Evolutionary conservation across 1,284 basidiomycete genomes (phyloP), one percentile per base, ranked within the genome.

Genomic region (Xerocomus nothofagi): DNA sequence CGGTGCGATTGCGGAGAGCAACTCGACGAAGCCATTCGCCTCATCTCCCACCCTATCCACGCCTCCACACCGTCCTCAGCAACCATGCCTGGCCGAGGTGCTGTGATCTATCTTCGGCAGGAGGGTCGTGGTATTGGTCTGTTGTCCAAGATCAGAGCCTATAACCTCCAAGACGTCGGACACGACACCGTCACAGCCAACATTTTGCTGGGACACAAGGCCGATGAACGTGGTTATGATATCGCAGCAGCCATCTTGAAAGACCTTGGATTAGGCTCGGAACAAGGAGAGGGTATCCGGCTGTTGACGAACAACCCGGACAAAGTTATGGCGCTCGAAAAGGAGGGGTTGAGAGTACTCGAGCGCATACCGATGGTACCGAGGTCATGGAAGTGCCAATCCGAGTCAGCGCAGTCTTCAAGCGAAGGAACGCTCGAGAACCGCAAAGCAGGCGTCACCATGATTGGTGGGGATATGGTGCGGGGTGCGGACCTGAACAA

Each of bases 1-100:
- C 87, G 97, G 27, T 99, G 97, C 69, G 97, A 99, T 69, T 99
- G 97, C 65, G 97, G 97, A 17, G 95, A 99, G 70, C 97, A 99
- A 69, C 79, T 99, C 14, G 94, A 98, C 70, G 95, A 98, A 69
- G 94, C 97, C 23, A 86, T 99, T 58, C 84, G 93, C 9, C 85
- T 89, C 57, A 98, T 99, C 57, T 89, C 88, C 15, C 80, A 84
- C 64, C 86, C 90, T 37, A 83, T 86, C 60, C 65, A 69, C 7
- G 61, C 80, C 45, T 53, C 66, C 47, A 58, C 58, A 30, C 58
- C 57, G 4, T 51, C 58, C 44, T 55, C 72, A 11, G 66, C 67
- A 14, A 75, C 69, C 7, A 79, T 86, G 43, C 88, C 88, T 1
- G 91, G 91, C 4, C 85, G 93, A 11, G 97, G 97, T n/a, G 94